Percentiles rank a stretch among this genome's conserved stretches.
phyloP scores from a whole-genome alignment of 805 yeast species.

The Kodamaea leandrae region DNA sequence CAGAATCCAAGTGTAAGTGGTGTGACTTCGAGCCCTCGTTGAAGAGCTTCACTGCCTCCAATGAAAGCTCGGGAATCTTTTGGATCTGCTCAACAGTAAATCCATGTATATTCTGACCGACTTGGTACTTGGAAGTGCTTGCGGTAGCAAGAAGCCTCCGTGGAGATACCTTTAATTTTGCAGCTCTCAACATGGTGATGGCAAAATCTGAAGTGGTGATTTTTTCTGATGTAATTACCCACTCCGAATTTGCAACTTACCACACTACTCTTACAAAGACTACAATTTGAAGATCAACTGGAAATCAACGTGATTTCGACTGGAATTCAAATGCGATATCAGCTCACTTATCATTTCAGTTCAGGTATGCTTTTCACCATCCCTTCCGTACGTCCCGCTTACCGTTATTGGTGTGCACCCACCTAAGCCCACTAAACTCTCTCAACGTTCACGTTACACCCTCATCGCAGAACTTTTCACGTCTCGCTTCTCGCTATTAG shows the following conservation, averaged over 20 bases:
- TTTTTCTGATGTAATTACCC: background rate
- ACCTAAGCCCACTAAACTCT: too few relatives aligned
- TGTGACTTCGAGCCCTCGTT: constrained; percentile 72
- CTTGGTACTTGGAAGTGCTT: constrained; percentile 46
- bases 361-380: too few relatives aligned
- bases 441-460: too few relatives aligned
- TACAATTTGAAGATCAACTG: too few relatives aligned
- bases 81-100: constrained; percentile 61
- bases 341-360: too few relatives aligned
- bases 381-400: too few relatives aligned
- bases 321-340: too few relatives aligned
- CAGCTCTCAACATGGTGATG: constrained; percentile 9
- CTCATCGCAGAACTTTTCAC: too few relatives aligned
- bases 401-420: too few relatives aligned
- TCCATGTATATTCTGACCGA: constrained; percentile 64
- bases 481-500: too few relatives aligned
- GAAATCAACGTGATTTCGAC: too few relatives aligned
- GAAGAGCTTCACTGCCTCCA: constrained; percentile 70
- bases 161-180: background rate
- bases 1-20: constrained; percentile 80
- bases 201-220: constrained; percentile 3
- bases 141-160: constrained; percentile 9
- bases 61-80: constrained; percentile 76
- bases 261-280: too few relatives aligned
- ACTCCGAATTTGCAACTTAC: background rate